phyloP scores from a whole-genome alignment of 306 rosid genomes.

The Carpinus fangiana region DNA sequence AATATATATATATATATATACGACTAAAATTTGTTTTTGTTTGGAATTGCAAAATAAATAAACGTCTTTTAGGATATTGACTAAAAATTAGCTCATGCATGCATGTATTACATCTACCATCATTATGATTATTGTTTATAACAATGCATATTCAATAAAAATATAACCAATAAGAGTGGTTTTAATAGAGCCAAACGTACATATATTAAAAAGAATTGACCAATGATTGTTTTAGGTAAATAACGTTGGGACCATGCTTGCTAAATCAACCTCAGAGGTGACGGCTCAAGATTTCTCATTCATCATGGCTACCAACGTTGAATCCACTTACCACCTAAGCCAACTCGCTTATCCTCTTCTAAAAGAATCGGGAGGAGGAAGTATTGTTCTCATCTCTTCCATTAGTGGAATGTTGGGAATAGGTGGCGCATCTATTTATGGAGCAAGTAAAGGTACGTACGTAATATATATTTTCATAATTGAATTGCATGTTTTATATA shows the following conservation, averaged over 20 bases:
- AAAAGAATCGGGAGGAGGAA: conserved; percentile 12
- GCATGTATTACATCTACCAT: no score
- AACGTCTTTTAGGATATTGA: no score
- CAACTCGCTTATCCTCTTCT: conserved; percentile 33
- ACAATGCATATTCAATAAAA: no score
- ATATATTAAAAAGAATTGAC: no score
- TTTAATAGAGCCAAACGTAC: no score
- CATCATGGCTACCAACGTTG: conserved; percentile 7
- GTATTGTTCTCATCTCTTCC: conserved; percentile 38
- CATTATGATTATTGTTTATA: no score
- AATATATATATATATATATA: no score
- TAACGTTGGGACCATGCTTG: neutral
- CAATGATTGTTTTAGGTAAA: neutral
- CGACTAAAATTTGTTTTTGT: no score
- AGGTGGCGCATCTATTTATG: conserved; percentile 31
- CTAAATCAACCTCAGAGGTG: neutral
- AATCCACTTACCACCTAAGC: conserved; percentile 35
- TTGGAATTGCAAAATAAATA: no score
- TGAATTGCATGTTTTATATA: neutral
- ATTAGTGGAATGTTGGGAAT: conserved; percentile 34
- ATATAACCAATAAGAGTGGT: no score
- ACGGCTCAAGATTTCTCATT: conserved; percentile 2
- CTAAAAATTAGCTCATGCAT: no score
- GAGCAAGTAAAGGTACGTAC: conserved; percentile 36
- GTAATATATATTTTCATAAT: no score